A percentile compares a stretch with the other conserved stretches of the same genome.
Conservation (phyloP, 2,329 filamentous ascomycete genomes). For the Talaromyces sp. region DNA sequence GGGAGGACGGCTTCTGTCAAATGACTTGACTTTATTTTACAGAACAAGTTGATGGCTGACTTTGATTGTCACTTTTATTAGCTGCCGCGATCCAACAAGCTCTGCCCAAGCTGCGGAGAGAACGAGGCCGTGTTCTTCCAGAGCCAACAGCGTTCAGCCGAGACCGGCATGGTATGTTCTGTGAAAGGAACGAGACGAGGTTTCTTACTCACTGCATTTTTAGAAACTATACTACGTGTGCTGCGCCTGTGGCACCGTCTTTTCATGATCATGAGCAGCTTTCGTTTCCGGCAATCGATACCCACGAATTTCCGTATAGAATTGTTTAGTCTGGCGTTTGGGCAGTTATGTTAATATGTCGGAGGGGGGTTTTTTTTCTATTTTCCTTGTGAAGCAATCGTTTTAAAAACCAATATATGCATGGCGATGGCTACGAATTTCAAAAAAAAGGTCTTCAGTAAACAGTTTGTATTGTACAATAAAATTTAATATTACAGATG, state of each 20-base stretch:
- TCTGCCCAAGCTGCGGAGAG: slow-evolving; percentile 79
- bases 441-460: background rate
- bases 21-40: slow-evolving; percentile 8
- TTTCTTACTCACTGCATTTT: slow-evolving; percentile 16
- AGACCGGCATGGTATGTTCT: slow-evolving; percentile 89
- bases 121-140: slow-evolving; percentile 97
- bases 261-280: slow-evolving; percentile 37
- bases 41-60: slow-evolving; percentile 18
- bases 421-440: background rate
- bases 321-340: slow-evolving; percentile 11
- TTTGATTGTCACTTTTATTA: slow-evolving; percentile 38
- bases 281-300: slow-evolving; percentile 25
- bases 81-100: slow-evolving; percentile 85
- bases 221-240: slow-evolving; percentile 94
- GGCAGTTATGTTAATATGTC: background rate
- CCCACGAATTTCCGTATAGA: slow-evolving; percentile 18
- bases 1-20: slow-evolving; percentile 4
- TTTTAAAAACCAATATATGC: background rate
- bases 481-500: slow-evolving; percentile 52
- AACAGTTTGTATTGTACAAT: slow-evolving; percentile 18
- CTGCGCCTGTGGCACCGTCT: slow-evolving; percentile 88
- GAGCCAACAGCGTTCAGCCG: slow-evolving; percentile 91
- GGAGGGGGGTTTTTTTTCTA: background rate
- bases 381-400: background rate
- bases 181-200: background rate